Base-by-base conservation (phyloP, 768 basidiomycete species). In the Leucosporidium yakuticum region DNA sequence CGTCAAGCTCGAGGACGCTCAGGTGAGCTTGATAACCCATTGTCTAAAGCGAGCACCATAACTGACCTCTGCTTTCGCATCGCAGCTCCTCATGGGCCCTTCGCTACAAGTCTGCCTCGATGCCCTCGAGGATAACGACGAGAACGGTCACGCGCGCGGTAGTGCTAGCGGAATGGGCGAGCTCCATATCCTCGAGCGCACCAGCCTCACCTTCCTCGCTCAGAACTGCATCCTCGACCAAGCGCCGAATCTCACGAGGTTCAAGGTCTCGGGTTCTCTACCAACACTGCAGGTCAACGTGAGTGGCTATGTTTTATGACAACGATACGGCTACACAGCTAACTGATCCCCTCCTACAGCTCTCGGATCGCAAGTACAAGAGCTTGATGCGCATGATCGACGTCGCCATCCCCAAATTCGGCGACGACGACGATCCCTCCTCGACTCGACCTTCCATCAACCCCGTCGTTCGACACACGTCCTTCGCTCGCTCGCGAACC, bases 141-240 rank as follows among this genome's bases (percentile, higher is more conserved):
- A 8, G 39, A 47, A 25, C n/a, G 65, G 36, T 0, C 57, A 64
- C n/a, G 39, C 39, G 39, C n/a, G 57, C 51, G 64, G 50, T 6
- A 50, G 19, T 25, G 34, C 60, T 23, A 39, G 83, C 85, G 76
- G 73, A 14, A 8, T 44, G 3, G 73, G 75, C 56, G 83, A 84
- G 36, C 83, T 96, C 21, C 96, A 98, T 79, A 81, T 99, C 60
- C 80, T 99, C 51, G 96, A 98, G 80, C 85, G 91, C 56, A 91
- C 91, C 75, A 95, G 86, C 78, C 87, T 99, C 76, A 86, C 89
- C 71, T 84, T 98, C 58, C 84, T 87, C 75, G 85, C 96, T 23
- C 90, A 96, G 75, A 94, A 88, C 75, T 96, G 93, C 2, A 98
- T 98, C 71, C 87, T 96, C 39, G 88, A 91, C 0, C 85, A 85